Evolutionary conservation across 441 rosid species (phyloP), one percentile per base, ranked within the genome.

Genomic region (Gossypium gossypioides): DNA sequence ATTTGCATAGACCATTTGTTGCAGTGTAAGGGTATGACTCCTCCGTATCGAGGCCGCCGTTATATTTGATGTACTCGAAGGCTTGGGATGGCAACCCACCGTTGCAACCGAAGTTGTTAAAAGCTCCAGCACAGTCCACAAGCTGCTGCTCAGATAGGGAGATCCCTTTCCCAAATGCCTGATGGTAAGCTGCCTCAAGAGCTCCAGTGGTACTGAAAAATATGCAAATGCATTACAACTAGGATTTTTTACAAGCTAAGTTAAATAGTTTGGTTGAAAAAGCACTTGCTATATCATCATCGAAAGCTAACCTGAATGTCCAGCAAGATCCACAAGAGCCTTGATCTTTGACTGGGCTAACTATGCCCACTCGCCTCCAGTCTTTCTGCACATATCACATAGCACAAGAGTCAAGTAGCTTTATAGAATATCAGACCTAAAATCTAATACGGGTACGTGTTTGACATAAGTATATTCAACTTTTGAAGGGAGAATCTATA

Each of bases 31-130:
- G 97, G 77, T 94, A 92, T 55, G 96, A 88, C 76, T 78, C 85
- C 84, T 90, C 97, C 1, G 99, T 92, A 72, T 92, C 97, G 19
- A 94, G 96, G 48, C 99, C 99, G 40, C 97, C 97, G 24, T 92
- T 92, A 75, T 78, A 88, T 78, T 91, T 94, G 74, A 94, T 85
- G 82, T 92, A 94, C 59, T 94, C 96, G 21, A 88, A 94, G 71
- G 99, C 99, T 80, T 94, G 97, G 58, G 99, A 94, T n/a, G 97
- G 99, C 85, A 94, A 87, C 13, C 97, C 99, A 75, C 99, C 99
- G 57, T n/a, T 69, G 84, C 99, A 94, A 22, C 99, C 99, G 55
- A 85, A 85, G 81, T 92, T 94, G 78, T 88, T 86, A 78, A 89
- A 94, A 68, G 93, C 90, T 59, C 86, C 79, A 27, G 99, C 99